Base-by-base conservation (phyloP, 2,329 filamentous ascomycete species). In the Claviceps sp. region DNA sequence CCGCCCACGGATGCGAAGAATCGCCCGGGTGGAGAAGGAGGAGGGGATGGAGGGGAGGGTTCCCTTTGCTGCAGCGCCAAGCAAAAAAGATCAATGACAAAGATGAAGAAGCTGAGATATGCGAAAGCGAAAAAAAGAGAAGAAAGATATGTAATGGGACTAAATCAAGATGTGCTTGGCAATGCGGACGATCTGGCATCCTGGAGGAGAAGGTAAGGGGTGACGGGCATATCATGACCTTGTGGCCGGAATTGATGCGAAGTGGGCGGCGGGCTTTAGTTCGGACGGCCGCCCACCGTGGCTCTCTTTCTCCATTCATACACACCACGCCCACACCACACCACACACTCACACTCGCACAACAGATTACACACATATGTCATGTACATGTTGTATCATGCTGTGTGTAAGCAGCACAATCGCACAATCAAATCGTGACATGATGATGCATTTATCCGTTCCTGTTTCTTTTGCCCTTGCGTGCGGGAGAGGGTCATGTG, bases 31-130 rank as follows among this genome's bases (percentile, higher is more conserved):
- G 20, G 3, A 5, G 24, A 9, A n/a, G 9, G 9, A 7, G 8
- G 40, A 14, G 20, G 20, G n/a, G 38, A 20, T 9, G 11, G n/a
- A 18, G 18, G n/a, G 41, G 34, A 55, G 54, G 59, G 61, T 55
- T 65, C 61, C 65, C 61, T 66, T 60, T 44, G 60, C 61, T 50
- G 58, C 62, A 62, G 61, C 60, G 61, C 53, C 55, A 58, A 52
- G 11, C 8, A 26, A 24, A 44, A 22, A 24, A 24, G 24, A 44
- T 14, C 16, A 24, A 44, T 16, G 16, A 26, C 2, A 45, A 45
- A 26, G 16, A 22, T 30, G 26, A 30, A 30, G 26, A 30, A 30
- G 26, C 26, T 30, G 26, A 30, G 7, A 30, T 30, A 30, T 30
- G 26, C 8, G 26, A 30, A 30, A 30, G 26, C 7, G 20, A 40